Evolutionary conservation across 257 asterid species (phyloP), one percentile per base, ranked within the genome.

Genomic region (Dorcoceras hygrometricum): DNA sequence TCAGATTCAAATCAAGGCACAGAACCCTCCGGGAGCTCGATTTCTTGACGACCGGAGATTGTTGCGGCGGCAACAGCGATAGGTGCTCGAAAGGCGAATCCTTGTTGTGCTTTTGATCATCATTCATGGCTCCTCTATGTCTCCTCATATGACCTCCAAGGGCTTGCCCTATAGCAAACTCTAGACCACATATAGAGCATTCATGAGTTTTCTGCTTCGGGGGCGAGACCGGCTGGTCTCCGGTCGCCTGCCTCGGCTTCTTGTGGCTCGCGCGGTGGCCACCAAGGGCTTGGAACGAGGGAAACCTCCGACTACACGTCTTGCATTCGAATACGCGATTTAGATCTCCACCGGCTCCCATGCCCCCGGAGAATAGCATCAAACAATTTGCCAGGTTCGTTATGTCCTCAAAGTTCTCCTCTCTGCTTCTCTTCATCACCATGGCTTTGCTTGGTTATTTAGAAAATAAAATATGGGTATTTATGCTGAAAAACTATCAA

Each of bases 1-100:
- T 80, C 84, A 86, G 72, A 62, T 86, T 86, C 87, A 86, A 70
- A 80, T 86, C 94, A 69, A 82, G 54, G 32, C 80, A 71, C 72
- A 86, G 59, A 75, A 73, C 79, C 54, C 85, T 80, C 72, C 67
- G 63, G 32, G 73, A 74, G 16, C 65, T 86, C 43, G 80, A 66
- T 56, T 70, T 83, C 80, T 43, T 43, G 51, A 43, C 19, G 19
- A 43, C 19, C 19, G 19, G 51, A 39, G 50, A 39, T 10, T 12
- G 80, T 86, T 70, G 43, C 43, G 75, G 70, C 34, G 73, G 78
- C 29, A 82, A 73, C 65, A 71, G 59, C 0, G 82, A 67, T 28
- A 77, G 53, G 63, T 59, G 31, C 51, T 43, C 19, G 2, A 50
- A 32, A 62, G 66, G 57, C 39, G 26, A 57, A 8, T 16, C 63